Conservation (phyloP, 75 land plant genomes). For the Gnetum montanum region DNA sequence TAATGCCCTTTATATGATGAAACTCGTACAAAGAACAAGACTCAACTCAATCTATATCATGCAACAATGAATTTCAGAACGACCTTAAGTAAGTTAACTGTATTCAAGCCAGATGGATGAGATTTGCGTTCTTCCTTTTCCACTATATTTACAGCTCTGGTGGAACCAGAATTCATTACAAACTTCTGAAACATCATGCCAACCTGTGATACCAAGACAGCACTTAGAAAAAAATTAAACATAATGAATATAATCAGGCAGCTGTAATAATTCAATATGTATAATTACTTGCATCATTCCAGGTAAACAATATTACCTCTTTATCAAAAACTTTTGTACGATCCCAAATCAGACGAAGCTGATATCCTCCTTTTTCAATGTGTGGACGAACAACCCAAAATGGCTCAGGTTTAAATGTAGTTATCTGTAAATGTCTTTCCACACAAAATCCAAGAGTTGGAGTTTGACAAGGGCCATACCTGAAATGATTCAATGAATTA, state of each 20-base stretch:
- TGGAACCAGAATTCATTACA: slow-evolving; percentile 41
- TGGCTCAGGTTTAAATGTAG: slow-evolving; percentile 80
- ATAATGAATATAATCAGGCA: too few species aligned
- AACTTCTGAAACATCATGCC: slow-evolving; percentile 78
- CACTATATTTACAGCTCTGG: slow-evolving; percentile 49
- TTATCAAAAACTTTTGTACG: slow-evolving; percentile 72
- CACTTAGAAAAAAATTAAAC: slow-evolving; percentile 1
- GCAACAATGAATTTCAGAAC: too few species aligned
- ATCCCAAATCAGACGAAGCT: slow-evolving; percentile 74
- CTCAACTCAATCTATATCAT: too few species aligned
- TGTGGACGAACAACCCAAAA: slow-evolving; percentile 76
- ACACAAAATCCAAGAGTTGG: slow-evolving; percentile 99
- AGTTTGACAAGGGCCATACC: slow-evolving; percentile 98
- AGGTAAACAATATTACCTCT: slow-evolving; percentile 48
- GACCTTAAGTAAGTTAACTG: slow-evolving; percentile 94
- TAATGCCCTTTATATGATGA: too few species aligned
- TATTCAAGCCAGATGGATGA: slow-evolving; percentile 87
- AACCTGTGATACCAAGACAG: slow-evolving; percentile 51
- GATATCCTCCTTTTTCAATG: slow-evolving; percentile 65
- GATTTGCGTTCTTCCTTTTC: slow-evolving; percentile 72
- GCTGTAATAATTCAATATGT: too few species aligned
- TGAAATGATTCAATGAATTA: too few species aligned
- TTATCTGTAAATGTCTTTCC: slow-evolving; percentile 82
- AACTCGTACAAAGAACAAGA: not conserved
- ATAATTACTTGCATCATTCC: too few species aligned